Conservation (phyloP, 129 eudicot species). For the Arctium minus region DNA sequence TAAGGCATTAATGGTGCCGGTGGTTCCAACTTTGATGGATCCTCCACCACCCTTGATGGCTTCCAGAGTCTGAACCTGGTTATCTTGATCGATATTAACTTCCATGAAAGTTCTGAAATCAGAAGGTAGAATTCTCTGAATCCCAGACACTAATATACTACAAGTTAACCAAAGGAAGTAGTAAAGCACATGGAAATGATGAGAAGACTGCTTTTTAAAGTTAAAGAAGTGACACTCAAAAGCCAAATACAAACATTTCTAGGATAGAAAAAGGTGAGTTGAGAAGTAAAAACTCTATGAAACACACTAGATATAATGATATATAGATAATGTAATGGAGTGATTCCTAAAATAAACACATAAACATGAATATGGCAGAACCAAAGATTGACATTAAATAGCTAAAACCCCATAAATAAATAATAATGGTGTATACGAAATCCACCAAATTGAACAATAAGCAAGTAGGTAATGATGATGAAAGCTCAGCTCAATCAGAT, state of each 20-base stretch:
- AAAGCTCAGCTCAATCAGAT: not conserved
- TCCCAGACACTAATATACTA: not conserved
- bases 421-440: not conserved
- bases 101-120: not conserved
- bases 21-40: constrained; percentile 82
- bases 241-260: not conserved
- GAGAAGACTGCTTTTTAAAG: not conserved
- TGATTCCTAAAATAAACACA: not conserved
- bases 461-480: not conserved
- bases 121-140: not conserved
- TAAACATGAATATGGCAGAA: not conserved
- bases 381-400: not conserved
- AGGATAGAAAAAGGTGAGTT: not conserved
- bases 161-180: not conserved
- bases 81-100: not conserved
- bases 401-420: not conserved
- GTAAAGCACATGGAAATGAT: not conserved
- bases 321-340: not conserved
- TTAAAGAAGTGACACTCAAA: not conserved
- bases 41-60: constrained; percentile 95
- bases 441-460: not conserved
- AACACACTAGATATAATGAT: not conserved
- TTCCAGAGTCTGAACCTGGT: constrained; percentile 63
- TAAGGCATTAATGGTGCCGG: constrained; percentile 80
- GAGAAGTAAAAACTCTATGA: not conserved